phyloP scores from a whole-genome alignment of 345 rosid genomes.

The Ailanthus altissimus region DNA sequence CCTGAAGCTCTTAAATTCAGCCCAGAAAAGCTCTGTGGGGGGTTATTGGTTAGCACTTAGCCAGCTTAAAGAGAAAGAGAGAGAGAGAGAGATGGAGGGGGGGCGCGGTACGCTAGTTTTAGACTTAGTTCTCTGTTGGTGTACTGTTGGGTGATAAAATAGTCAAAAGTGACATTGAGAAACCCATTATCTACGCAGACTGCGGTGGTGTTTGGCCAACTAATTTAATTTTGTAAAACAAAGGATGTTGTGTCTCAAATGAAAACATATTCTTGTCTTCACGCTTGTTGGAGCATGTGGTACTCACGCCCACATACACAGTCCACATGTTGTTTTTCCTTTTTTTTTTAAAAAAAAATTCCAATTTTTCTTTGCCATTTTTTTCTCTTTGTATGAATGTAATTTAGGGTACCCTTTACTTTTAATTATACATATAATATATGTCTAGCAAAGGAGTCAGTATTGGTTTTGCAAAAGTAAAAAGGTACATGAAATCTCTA shows the following conservation, averaged over 20 bases:
- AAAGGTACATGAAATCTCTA: too few species aligned
- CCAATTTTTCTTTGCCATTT: background rate
- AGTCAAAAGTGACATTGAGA: slow-evolving; percentile 2
- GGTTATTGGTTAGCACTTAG: background rate
- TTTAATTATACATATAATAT: background rate
- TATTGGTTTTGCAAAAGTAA: too few species aligned
- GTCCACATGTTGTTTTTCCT: background rate
- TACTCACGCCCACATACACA: background rate
- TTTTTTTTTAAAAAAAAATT: too few species aligned
- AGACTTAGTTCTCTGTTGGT: background rate
- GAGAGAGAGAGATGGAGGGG: too few species aligned
- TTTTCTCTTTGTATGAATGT: background rate
- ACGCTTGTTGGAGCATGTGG: background rate
- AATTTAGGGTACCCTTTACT: background rate
- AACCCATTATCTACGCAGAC: background rate
- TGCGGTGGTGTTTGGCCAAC: slow-evolving; percentile 22
- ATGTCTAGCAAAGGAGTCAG: too few species aligned
- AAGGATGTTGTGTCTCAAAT: background rate
- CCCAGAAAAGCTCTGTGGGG: slow-evolving; percentile 1
- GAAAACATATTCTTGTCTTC: background rate
- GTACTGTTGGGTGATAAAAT: background rate
- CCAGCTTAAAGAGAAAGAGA: too few species aligned
- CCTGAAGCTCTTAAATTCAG: background rate
- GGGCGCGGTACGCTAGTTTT: too few species aligned
- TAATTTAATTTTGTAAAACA: slow-evolving; percentile 12